Conservation (phyloP, 2,329 filamentous ascomycete species). For the Colletotrichum sp. region DNA sequence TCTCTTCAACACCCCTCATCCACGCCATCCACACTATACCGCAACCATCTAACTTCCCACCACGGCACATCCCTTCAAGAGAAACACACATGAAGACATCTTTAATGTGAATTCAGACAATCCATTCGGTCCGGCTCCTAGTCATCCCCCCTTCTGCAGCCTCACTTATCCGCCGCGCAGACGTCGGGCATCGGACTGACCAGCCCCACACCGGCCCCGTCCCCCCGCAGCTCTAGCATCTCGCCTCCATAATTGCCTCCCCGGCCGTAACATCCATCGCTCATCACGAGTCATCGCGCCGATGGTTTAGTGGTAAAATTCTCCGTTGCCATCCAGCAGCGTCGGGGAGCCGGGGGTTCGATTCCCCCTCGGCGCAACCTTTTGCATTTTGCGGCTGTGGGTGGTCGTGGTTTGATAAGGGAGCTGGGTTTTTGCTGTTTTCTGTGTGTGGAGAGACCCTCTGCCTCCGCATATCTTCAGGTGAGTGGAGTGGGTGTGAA, state of each 20-base stretch:
- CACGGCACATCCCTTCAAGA: not conserved
- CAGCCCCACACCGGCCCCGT: not conserved
- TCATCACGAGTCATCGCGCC: not conserved
- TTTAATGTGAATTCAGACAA: rapidly evolving
- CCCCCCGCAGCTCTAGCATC: not conserved
- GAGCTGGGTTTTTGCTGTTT: not conserved
- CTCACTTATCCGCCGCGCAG: not conserved
- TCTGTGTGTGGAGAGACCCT: not conserved
- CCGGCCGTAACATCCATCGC: rapidly evolving
- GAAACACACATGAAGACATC: not conserved
- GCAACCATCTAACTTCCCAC: not conserved
- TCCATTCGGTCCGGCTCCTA: not conserved
- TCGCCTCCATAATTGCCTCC: not conserved
- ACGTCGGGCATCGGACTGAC: not conserved
- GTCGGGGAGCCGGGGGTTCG: slow-evolving; percentile 21
- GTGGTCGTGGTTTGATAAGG: rapidly evolving
- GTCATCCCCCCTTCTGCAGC: not conserved
- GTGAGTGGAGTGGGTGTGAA: not conserved
- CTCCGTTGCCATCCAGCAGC: slow-evolving; percentile 18
- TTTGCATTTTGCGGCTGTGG: not conserved
- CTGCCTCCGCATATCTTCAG: not conserved
- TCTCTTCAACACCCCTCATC: not conserved
- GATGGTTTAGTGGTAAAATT: slow-evolving; percentile 23
- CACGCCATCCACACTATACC: not conserved
- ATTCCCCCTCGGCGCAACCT: slow-evolving; percentile 14